These are phyloP conservation scores for Aspergillus ostianus DNA, from an alignment of 495 filamentous ascomycete species.

Conservation along the genomic window DNA sequence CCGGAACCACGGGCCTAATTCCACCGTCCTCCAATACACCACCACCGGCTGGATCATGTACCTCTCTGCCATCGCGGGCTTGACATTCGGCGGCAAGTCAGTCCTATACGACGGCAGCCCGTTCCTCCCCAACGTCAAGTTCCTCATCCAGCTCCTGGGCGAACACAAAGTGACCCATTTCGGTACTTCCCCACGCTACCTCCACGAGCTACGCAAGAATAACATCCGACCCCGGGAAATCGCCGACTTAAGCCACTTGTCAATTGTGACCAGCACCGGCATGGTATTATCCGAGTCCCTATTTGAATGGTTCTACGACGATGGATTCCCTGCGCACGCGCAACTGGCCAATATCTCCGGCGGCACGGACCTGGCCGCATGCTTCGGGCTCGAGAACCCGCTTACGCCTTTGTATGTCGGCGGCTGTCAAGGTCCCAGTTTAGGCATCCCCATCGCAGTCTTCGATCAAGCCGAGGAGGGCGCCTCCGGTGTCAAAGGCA, in stretches of 20 bases:
- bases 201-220: slow-evolving; percentile 63
- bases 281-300: slow-evolving; percentile 72
- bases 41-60: slow-evolving; percentile 88
- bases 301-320: slow-evolving; percentile 81
- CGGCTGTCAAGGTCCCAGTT: slow-evolving; percentile 60
- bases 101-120: slow-evolving; percentile 76
- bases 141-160: slow-evolving; percentile 59
- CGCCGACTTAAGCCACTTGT: slow-evolving; percentile 57
- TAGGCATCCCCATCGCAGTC: slow-evolving; percentile 64
- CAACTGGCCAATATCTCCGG: slow-evolving; percentile 73
- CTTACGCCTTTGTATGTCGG: slow-evolving; percentile 68
- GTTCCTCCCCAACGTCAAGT: slow-evolving; percentile 61
- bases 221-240: slow-evolving; percentile 57
- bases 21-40: slow-evolving; percentile 54
- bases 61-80: slow-evolving; percentile 48
- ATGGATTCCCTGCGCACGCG: slow-evolving; percentile 59
- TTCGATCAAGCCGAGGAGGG: slow-evolving; percentile 59
- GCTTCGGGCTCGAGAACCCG: slow-evolving; percentile 65
- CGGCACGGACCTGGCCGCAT: slow-evolving; percentile 73
- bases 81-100: slow-evolving; percentile 55
- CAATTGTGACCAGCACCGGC: slow-evolving; percentile 63
- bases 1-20: slow-evolving; percentile 45
- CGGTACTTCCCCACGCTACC: slow-evolving; percentile 72
- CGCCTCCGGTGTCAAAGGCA: slow-evolving; percentile 48
- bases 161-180: slow-evolving; percentile 48